phyloP scores from a whole-genome alignment of 2,329 filamentous ascomycete species.

The Myriosclerotinia duriaeana region DNA sequence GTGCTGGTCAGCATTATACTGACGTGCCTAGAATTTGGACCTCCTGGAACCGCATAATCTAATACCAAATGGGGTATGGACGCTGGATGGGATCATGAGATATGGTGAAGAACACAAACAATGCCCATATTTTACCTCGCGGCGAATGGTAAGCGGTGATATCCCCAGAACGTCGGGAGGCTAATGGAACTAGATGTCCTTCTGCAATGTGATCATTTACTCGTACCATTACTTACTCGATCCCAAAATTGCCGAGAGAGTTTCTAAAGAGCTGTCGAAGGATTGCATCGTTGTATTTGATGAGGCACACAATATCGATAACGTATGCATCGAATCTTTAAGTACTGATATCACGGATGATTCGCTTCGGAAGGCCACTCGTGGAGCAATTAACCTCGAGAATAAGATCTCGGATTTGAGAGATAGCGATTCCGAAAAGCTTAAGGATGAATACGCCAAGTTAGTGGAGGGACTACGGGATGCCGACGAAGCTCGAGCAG shows the following conservation, averaged over 20 bases:
- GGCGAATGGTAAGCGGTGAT: conserved; percentile 73
- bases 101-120: conserved; percentile 97
- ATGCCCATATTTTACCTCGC: conserved; percentile 93
- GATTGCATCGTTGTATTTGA: conserved; percentile 99
- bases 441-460: conserved; percentile 94
- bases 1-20: background rate
- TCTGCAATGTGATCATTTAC: conserved; percentile 99
- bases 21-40: conserved; percentile 70
- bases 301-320: conserved; percentile 98
- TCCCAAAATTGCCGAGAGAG: conserved; percentile 86
- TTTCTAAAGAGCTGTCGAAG: conserved; percentile 89
- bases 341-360: conserved; percentile 98
- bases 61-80: conserved; percentile 93
- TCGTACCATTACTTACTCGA: conserved; percentile 98
- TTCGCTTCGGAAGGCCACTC: conserved; percentile 83
- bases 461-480: conserved; percentile 87
- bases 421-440: conserved; percentile 87
- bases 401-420: conserved; percentile 92
- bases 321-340: conserved; percentile 95
- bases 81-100: conserved; percentile 79
- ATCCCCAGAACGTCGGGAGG: background rate
- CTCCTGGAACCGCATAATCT: conserved; percentile 92
- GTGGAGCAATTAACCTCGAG: conserved; percentile 88
- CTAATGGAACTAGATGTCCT: conserved; percentile 71
- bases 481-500: conserved; percentile 83